Conservation (phyloP, 257 asterid species). For the Jasminum sambac region DNA sequence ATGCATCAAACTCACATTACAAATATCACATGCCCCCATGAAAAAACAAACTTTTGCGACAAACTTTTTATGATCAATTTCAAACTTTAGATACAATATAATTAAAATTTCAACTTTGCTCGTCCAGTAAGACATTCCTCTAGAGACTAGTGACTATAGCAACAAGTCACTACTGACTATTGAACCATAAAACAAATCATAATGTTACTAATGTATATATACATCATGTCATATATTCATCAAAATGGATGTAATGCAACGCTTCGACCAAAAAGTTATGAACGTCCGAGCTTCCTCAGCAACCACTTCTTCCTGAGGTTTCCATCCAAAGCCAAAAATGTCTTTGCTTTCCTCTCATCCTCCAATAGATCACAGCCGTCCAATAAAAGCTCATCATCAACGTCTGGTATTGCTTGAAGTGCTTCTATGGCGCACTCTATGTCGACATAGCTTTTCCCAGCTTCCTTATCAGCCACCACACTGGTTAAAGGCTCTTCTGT, state of each 20-base stretch:
- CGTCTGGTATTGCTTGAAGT: slow-evolving; percentile 42
- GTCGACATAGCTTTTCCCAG: slow-evolving; percentile 11
- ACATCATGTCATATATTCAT: too few species aligned
- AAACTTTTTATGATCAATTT: too few species aligned
- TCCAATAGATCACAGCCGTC: slow-evolving; percentile 49
- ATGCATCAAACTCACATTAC: too few species aligned
- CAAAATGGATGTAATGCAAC: neutral
- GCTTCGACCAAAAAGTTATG: neutral
- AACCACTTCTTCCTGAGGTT: slow-evolving; percentile 44
- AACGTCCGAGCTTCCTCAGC: slow-evolving; percentile 41
- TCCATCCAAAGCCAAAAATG: slow-evolving; percentile 46
- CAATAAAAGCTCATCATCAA: slow-evolving; percentile 42
- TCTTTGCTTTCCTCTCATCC: slow-evolving; percentile 48
- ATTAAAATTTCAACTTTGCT: too few species aligned
- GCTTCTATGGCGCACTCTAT: slow-evolving; percentile 37
- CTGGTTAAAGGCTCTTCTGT: neutral
- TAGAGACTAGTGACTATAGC: too few species aligned
- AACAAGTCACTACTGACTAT: too few species aligned
- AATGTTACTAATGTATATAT: too few species aligned
- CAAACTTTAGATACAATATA: too few species aligned
- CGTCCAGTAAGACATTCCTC: too few species aligned
- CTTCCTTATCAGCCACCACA: slow-evolving; percentile 17
- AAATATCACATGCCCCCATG: too few species aligned
- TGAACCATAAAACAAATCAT: too few species aligned
- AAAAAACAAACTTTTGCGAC: too few species aligned